Percentiles rank a stretch among this genome's conserved stretches.
Evolutionary conservation across 2,329 filamentous ascomycete genomes (phyloP).

Genomic region (Knufia fluminis): DNA sequence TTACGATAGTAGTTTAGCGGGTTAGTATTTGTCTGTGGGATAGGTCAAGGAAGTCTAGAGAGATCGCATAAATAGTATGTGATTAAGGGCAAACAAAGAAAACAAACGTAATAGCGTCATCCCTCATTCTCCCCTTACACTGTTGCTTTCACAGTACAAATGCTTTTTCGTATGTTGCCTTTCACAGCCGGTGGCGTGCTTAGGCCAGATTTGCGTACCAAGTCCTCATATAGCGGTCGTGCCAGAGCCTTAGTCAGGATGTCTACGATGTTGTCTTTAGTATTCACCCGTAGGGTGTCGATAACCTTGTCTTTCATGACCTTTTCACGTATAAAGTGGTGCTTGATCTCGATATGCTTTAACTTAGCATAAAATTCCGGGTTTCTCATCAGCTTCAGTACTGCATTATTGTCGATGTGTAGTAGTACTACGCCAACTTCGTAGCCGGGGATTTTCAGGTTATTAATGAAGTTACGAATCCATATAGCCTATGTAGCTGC

Average conservation of each 20-base stretch:
- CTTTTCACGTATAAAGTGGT: constrained; percentile 11
- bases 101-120: too few species aligned
- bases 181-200: too few species aligned
- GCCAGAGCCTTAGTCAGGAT: constrained; percentile 9
- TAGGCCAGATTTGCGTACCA: too few species aligned
- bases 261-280: constrained; percentile 10
- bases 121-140: too few species aligned
- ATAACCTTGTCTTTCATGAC: constrained; percentile 6
- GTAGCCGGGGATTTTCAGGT: constrained; percentile 4
- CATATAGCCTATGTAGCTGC: constrained; percentile 10
- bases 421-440: constrained; percentile 1
- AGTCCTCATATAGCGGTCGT: too few species aligned
- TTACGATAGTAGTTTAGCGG: too few species aligned
- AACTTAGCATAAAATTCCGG: constrained; percentile 2
- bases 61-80: too few species aligned
- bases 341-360: constrained; percentile 16
- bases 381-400: constrained; percentile 10
- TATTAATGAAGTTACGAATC: constrained; percentile 12
- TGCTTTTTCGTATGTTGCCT: too few species aligned
- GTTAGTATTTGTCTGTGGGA: too few species aligned
- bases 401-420: constrained; percentile 12
- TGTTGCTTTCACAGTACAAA: too few species aligned
- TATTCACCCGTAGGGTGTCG: constrained; percentile 5
- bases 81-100: too few species aligned
- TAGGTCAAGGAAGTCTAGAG: too few species aligned